phyloP scores from a whole-genome alignment of 169 alveolate genomes.

The Blepharisma undulans region DNA sequence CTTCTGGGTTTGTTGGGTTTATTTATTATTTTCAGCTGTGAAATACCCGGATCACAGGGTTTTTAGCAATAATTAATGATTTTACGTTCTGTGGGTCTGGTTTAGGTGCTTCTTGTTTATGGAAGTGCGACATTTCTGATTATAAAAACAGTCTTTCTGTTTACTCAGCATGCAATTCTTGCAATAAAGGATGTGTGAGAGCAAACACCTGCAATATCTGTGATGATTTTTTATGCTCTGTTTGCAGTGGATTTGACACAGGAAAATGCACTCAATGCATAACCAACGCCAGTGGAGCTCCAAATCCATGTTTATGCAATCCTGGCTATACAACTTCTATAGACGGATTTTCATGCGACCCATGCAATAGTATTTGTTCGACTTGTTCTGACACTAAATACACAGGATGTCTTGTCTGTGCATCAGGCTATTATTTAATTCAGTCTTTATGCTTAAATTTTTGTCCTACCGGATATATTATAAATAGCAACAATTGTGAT shows the following conservation, averaged over 20 bases:
- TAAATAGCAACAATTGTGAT: background rate
- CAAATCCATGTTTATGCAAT: background rate
- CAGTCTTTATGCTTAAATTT: background rate
- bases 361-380: background rate
- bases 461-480: conserved; percentile 14
- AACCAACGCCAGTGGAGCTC: background rate
- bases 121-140: background rate
- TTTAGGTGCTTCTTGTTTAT: background rate
- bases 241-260: background rate
- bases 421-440: background rate
- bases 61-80: background rate
- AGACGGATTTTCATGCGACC: background rate
- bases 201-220: background rate
- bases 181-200: background rate
- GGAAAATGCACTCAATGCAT: background rate
- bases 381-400: background rate
- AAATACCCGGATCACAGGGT: background rate
- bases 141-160: background rate
- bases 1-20: background rate
- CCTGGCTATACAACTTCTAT: background rate
- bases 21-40: background rate
- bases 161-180: background rate
- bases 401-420: background rate
- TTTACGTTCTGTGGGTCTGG: background rate
- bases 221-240: background rate